These are phyloP conservation scores for Aristolochia californica DNA, from an alignment of 164 flowering plant species.

Conservation along the genomic window DNA sequence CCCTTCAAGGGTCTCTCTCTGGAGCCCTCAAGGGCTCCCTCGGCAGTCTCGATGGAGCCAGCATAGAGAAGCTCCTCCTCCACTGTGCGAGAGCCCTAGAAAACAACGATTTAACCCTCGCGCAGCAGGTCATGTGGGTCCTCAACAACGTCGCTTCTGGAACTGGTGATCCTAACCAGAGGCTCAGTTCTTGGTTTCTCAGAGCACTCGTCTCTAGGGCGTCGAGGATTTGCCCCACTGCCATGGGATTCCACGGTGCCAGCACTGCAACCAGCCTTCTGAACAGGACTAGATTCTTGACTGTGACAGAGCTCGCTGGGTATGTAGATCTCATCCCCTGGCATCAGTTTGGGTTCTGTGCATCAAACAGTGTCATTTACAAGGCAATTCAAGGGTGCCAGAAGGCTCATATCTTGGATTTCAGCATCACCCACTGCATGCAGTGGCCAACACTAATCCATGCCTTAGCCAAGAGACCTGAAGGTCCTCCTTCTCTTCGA, in stretches of 20 bases:
- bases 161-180: constrained; percentile 67
- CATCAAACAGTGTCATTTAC: constrained; percentile 56
- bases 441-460: constrained; percentile 94
- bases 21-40: constrained; percentile 57
- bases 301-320: constrained; percentile 64
- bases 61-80: constrained; percentile 71
- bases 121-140: constrained; percentile 93
- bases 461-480: constrained; percentile 47
- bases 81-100: constrained; percentile 81
- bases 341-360: constrained; percentile 81
- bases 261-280: constrained; percentile 8
- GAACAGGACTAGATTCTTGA: constrained; percentile 25
- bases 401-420: constrained; percentile 57
- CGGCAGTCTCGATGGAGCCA: constrained; percentile 64
- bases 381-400: constrained; percentile 44
- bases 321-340: constrained; percentile 79
- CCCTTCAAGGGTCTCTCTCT: constrained; percentile 28
- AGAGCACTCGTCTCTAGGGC: constrained; percentile 59
- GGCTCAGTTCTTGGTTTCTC: constrained; percentile 62
- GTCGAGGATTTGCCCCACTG: constrained; percentile 43
- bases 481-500: constrained; percentile 51
- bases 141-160: constrained; percentile 74
- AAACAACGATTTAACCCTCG: constrained; percentile 56
- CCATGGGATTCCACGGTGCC: constrained; percentile 25
- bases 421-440: constrained; percentile 78